These are phyloP conservation scores for Aspergillus caelatus DNA, from an alignment of 2,329 filamentous ascomycete genomes.

Conservation along the genomic window DNA sequence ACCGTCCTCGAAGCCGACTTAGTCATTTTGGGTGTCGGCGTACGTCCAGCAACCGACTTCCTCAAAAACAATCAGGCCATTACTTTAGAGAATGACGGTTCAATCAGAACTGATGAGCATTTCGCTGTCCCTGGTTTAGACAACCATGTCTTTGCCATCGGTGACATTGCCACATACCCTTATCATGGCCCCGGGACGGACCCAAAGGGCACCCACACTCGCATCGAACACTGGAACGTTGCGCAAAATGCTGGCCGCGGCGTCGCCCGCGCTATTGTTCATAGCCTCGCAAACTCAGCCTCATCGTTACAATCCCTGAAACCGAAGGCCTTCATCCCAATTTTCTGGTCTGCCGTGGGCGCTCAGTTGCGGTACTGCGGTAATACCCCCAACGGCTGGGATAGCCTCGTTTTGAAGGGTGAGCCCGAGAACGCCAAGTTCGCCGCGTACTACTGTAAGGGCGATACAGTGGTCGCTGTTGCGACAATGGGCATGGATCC, in stretches of 20 bases:
- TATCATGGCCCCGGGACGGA: conserved; percentile 87
- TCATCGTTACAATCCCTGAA: conserved; percentile 45
- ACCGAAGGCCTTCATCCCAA: conserved; percentile 77
- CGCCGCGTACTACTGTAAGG: conserved; percentile 84
- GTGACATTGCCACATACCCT: conserved; percentile 92
- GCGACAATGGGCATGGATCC: conserved; percentile 91
- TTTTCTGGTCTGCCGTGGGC: conserved; percentile 96
- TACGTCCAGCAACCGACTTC: conserved; percentile 82
- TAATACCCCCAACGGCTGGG: conserved; percentile 79
- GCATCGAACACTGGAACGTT: conserved; percentile 99
- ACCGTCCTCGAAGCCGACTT: conserved; percentile 83
- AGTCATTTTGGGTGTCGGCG: conserved; percentile 88
- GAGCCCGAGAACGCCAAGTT: conserved; percentile 78
- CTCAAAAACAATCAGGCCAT: conserved; percentile 72
- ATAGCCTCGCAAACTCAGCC: conserved; percentile 35
- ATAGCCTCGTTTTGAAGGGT: conserved; percentile 81
- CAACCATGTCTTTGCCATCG: conserved; percentile 82
- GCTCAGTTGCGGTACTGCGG: conserved; percentile 92
- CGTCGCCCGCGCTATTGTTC: conserved; percentile 75
- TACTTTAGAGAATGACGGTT: conserved; percentile 79
- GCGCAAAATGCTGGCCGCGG: conserved; percentile 88
- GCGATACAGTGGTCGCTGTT: conserved; percentile 84
- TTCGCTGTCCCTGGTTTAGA: conserved; percentile 76
- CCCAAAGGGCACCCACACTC: conserved; percentile 62
- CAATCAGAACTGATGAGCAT: conserved; percentile 75